Base-by-base conservation (phyloP, 345 rosid species). In the Eucalyptus caleyi region DNA sequence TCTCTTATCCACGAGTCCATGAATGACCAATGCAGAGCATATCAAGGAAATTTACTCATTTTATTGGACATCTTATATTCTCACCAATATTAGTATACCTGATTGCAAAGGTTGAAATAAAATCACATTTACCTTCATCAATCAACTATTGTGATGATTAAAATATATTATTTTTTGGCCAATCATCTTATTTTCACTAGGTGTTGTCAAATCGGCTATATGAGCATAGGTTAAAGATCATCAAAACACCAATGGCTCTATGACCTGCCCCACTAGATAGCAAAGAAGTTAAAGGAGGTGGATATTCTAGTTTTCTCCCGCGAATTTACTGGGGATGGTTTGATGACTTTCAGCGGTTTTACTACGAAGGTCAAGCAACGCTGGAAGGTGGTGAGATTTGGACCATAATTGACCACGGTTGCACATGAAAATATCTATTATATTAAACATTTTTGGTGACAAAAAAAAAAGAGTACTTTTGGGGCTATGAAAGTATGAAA, bases 11-110 rank as follows among this genome's bases (percentile, higher is more conserved):
- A 72, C 1, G 2, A 40, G 42, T 37, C 2, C 8, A 37, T 37
- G 5, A 18, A 37, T 21, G 3, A 10, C 3, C 4, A 72, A 13
- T 19, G 7, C 0, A 37, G 5, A 37, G 15, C 14, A 0, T 37
- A 12, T 37, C 8, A 40, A 3, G 3, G 23, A 37, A 27, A 19
- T 19, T 42, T 13, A 72, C 5, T 21, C 83, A 72, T 19, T 10
- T 19, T 19, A n/a, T 65, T 15, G 16, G 40, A 65, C 11, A 65
- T 65, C 11, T 65, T 4, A 4, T 30, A 15, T 65, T n/a, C 3
- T 65, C 77, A 65, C 2, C 37, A 14, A 16, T n/a, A n/a, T 11
- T 37, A 1, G 2, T 37, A 19, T 19, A 19, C 7, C 0, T 0
- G 2, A 5, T 37, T 0, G 0, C 14, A 72, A 21, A 72, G 3